Evolutionary conservation across 441 rosid species (phyloP), one percentile per base, ranked within the genome.

Genomic region (Gossypium davidsonii): DNA sequence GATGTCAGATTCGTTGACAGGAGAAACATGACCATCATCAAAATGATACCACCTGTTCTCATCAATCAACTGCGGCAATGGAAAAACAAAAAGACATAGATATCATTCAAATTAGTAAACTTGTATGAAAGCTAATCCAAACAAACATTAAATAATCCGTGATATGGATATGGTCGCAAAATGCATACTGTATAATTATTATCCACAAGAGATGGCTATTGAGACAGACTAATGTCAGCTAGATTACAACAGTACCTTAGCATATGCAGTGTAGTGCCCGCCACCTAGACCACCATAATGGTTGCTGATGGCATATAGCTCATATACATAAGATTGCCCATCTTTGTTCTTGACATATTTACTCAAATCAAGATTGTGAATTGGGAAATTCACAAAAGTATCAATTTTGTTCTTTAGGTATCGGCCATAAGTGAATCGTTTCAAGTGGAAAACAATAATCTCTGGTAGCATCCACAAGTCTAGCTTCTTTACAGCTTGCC

Each of bases 21-120:
- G 86, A 76, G 96, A 82, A 67, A 92, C 97, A 60, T 81, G 91
- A 62, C 90, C 86, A 70, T 94, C 99, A 1, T 94, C 97, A 14
- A 94, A 94, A 73, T 86, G 86, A 83, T 94, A 94, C 99, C 97
- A 94, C 71, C 86, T 89, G 63, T 88, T 83, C 78, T 91, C 99
- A 49, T 94, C 96, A 72, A 89, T 81, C 85, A 91, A 78, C 97
- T 94, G 89, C 82, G 75, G 4, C 77, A 69, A 46, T 46, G 9
- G 34, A 52, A 25, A 25, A 34, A 57, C 3, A 12, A 26, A 17
- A 53, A 42, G 59, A 9, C 12, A 4, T 1, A 28, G 65, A 28
- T 60, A 26, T 15, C 26, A 6, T 46, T 66, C 2, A 11, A 14
- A 42, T 39, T 14, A 26, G 56, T 20, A 42, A 67, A n/a, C 39